Conservation (phyloP, 257 asterid species). For the Hygrophila difformis region DNA sequence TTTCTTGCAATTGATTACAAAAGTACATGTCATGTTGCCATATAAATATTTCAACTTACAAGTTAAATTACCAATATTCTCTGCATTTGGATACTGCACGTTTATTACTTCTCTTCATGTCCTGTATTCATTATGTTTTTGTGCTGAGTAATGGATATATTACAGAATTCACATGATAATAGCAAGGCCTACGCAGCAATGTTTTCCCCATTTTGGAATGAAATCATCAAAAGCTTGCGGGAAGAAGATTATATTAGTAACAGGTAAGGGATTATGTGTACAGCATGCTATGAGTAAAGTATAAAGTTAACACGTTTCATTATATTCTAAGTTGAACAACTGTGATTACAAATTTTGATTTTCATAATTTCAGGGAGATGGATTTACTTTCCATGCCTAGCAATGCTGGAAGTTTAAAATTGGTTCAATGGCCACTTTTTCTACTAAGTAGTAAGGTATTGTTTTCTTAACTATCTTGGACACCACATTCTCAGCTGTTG, state of each 20-base stretch:
- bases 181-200: conserved; percentile 72
- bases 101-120: not conserved
- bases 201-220: conserved; percentile 98
- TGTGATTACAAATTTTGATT: not conserved
- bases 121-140: conserved; percentile 6
- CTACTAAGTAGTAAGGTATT: conserved; percentile 93
- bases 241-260: conserved; percentile 95
- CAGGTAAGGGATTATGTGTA: conserved; percentile 39
- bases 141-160: conserved; percentile 15
- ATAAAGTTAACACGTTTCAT: conserved; percentile 4
- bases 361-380: conserved; percentile 62
- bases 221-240: conserved; percentile 83
- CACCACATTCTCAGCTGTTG: too few relatives aligned
- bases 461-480: conserved; percentile 12
- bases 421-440: conserved; percentile 98
- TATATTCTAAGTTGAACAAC: not conserved
- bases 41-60: not conserved
- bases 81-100: not conserved
- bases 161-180: conserved; percentile 48
- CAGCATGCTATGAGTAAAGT: conserved; percentile 1
- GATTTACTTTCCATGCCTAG: conserved; percentile 98
- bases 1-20: too few relatives aligned
- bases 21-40: conserved; percentile 9
- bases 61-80: too few relatives aligned
- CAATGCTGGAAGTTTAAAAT: conserved; percentile 75